These are phyloP conservation scores for Collariella sp. DNA, from an alignment of 495 filamentous ascomycete genomes.

Conservation along the genomic window DNA sequence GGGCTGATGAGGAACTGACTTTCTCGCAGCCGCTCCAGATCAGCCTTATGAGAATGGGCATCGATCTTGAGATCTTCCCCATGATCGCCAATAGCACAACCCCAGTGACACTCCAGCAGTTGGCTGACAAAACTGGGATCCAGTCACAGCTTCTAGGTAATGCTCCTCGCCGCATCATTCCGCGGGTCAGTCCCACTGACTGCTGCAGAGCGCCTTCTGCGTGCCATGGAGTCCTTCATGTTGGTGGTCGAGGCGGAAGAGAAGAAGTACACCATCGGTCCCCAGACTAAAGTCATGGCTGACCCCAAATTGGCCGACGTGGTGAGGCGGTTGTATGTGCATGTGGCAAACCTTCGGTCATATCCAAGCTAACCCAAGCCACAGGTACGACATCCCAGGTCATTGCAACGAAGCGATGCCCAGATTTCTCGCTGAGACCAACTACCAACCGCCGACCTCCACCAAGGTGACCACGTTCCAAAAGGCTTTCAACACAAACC, in stretches of 20 bases:
- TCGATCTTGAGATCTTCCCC: conserved; percentile 1
- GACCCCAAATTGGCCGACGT: conserved; percentile 23
- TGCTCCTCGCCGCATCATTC: too few species aligned
- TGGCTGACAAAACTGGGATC: neutral
- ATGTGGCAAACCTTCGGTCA: conserved; percentile 18
- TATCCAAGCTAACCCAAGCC: conserved; percentile 7
- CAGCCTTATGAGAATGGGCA: conserved; percentile 11
- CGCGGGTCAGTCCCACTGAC: too few species aligned
- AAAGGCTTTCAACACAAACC: conserved; percentile 34
- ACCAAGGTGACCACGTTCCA: conserved; percentile 32
- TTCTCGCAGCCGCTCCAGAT: neutral
- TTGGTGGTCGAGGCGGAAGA: conserved; percentile 30
- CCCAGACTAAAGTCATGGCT: conserved; percentile 28
- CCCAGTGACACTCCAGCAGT: neutral
- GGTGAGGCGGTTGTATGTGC: conserved; percentile 27
- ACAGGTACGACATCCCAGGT: neutral
- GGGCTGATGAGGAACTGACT: neutral
- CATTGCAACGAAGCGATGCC: conserved; percentile 20
- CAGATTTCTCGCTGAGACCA: conserved; percentile 32
- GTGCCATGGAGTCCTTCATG: conserved; percentile 35
- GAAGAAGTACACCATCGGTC: conserved; percentile 30
- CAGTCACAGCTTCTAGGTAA: neutral
- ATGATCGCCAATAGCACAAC: conserved; percentile 21
- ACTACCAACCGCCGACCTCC: conserved; percentile 35
- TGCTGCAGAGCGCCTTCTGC: conserved; percentile 35